These are phyloP conservation scores for Gossypium raimondii DNA, from an alignment of 345 rosid species.

Conservation along the genomic window DNA sequence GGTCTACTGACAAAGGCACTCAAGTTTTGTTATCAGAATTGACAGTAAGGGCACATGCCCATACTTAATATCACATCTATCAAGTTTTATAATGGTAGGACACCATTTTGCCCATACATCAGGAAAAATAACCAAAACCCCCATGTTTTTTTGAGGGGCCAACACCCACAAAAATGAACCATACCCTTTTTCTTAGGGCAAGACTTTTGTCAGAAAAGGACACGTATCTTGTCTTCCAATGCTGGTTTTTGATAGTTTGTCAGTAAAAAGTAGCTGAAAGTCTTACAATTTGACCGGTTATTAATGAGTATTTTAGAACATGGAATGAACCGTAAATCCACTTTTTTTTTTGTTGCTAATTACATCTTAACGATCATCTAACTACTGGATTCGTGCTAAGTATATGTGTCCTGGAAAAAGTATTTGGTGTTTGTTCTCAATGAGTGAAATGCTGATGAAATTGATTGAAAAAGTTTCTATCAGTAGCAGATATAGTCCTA, in stretches of 20 bases:
- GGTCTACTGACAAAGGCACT: background rate
- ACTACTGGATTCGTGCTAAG: background rate
- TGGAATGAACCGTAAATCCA: background rate
- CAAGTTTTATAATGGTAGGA: conserved; percentile 8
- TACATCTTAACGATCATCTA: background rate
- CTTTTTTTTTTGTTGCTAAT: background rate
- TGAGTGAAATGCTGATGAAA: background rate
- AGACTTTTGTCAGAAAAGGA: background rate
- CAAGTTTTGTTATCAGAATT: background rate
- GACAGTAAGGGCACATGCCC: conserved; percentile 16
- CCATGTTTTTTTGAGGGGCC: background rate
- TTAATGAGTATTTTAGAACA: background rate
- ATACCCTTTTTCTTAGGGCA: background rate
- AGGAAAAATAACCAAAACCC: background rate
- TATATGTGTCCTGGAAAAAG: background rate
- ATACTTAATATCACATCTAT: background rate
- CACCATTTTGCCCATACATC: background rate
- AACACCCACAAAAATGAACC: background rate
- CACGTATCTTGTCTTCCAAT: conserved; percentile 3
- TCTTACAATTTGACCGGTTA: background rate
- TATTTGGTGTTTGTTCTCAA: background rate
- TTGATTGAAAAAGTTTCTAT: background rate
- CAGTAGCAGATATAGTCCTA: background rate
- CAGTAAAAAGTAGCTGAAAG: background rate
- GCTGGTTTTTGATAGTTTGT: background rate